phyloP scores from a whole-genome alignment of 352 stramenopile genomes.

The Globisporangium nagaii region DNA sequence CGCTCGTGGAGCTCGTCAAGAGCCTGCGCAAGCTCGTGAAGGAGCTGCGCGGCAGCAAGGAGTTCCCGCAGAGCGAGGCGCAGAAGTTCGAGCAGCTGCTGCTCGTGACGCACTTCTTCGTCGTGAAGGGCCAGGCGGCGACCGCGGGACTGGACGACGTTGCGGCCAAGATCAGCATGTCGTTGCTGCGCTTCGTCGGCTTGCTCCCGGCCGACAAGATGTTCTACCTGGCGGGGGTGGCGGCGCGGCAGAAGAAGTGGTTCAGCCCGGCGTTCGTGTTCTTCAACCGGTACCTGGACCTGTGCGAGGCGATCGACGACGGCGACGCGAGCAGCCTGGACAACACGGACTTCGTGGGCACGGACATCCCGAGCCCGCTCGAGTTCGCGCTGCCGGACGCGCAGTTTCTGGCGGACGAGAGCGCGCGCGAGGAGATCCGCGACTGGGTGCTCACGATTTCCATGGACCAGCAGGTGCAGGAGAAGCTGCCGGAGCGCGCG shows the following conservation, averaged over 20 bases:
- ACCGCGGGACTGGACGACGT: slow-evolving; percentile 57
- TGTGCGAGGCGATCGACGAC: slow-evolving; percentile 94
- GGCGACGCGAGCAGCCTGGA: slow-evolving; percentile 79
- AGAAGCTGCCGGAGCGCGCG: slow-evolving; percentile 77
- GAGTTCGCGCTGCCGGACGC: slow-evolving; percentile 69
- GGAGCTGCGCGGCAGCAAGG: slow-evolving; percentile 54
- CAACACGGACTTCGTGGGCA: slow-evolving; percentile 93
- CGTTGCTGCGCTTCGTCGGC: slow-evolving; percentile 85
- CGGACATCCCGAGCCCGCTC: slow-evolving; percentile 84
- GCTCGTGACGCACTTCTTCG: slow-evolving; percentile 73
- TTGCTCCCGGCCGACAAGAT: slow-evolving; percentile 92
- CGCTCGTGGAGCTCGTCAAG: slow-evolving; percentile 64
- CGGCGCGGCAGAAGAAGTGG: slow-evolving; percentile 84
- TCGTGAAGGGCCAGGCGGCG: slow-evolving; percentile 62
- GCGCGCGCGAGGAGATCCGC: slow-evolving; percentile 88
- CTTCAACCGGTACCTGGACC: slow-evolving; percentile 93
- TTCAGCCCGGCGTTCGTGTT: slow-evolving; percentile 92
- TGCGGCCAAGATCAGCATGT: slow-evolving; percentile 78
- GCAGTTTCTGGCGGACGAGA: slow-evolving; percentile 81
- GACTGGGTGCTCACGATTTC: slow-evolving; percentile 94
- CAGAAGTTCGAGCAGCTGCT: slow-evolving; percentile 78
- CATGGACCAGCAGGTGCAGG: slow-evolving; percentile 93
- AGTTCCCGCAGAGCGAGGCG: slow-evolving; percentile 37
- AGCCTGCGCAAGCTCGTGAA: slow-evolving; percentile 66
- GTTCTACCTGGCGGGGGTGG: slow-evolving; percentile 87